Base-by-base conservation (phyloP, 148 eudicot genomes). In the Drosera capensis region DNA sequence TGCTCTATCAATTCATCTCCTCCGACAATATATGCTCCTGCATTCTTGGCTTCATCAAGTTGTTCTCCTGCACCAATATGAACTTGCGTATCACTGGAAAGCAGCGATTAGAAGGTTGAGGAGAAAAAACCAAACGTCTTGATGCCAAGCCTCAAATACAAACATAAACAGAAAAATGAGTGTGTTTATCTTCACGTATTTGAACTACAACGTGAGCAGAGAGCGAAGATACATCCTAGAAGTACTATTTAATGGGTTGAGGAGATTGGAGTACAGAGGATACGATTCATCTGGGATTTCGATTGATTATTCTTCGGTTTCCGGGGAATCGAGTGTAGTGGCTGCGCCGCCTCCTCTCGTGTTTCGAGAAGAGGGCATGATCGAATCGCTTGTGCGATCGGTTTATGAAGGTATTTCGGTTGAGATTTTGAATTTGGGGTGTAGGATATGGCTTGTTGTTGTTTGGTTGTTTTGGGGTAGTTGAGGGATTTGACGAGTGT, bases 21-120 rank as follows among this genome's bases (percentile, higher is more conserved):
- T 40, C 96, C 96, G 49, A 83, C 92, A 23, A 88, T 23, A 72
- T 88, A 94, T 14, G 96, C 96, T 64, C 96, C 96, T 8, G 96
- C 94, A 59, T 64, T 79, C 67, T 77, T 83, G 52, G 96, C 96
- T 59, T 88, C 94, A 48, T 88, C 96, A 24, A 83, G 60, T 68
- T 74, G 83, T 55, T 88, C 96, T 57, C 96, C 96, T 88, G 66
- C 54, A 62, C 43, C 59, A 24, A 45, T 25, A 43, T 14, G 15
- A 50, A 43, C 20, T 37, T 37, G 16, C 20, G 11, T 3, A 56
- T 14, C 63, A 46, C 1, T 11, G 11, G 11, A 34, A 11, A 15
- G 14, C 35, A 30, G 13, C 14, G 38, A 34, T 1, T 34, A 6
- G n/a, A 34, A 13, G 14, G 14, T 13, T 34, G n/a, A 34, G 14